Conservation (phyloP, 768 basidiomycete genomes). For the Bullera alba region DNA sequence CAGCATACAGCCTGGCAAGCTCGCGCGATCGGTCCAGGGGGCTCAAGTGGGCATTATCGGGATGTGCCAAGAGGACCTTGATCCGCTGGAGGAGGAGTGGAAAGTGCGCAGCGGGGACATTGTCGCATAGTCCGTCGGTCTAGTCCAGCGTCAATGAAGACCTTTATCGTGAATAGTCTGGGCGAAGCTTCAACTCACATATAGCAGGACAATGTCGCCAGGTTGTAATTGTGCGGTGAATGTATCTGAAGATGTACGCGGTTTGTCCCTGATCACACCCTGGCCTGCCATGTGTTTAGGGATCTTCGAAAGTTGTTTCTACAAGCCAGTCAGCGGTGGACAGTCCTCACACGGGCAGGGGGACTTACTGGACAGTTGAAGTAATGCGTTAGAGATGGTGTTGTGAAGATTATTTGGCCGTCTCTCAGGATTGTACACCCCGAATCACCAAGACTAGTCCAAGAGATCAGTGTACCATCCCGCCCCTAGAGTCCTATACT, state of each 20-base stretch:
- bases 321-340: not conserved
- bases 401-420: conserved; percentile 24
- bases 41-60: conserved; percentile 31
- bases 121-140: conserved; percentile 46
- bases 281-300: not conserved
- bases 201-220: conserved; percentile 42
- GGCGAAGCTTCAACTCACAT: conserved; percentile 22
- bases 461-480: conserved; percentile 1
- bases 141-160: conserved; percentile 3
- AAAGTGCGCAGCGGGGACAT: conserved; percentile 37
- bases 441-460: conserved; percentile 44
- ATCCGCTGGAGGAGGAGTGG: conserved; percentile 29
- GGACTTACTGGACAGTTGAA: conserved; percentile 44
- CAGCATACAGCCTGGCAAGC: conserved; percentile 35
- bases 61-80: conserved; percentile 20
- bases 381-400: conserved; percentile 39
- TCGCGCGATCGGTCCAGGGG: conserved; percentile 29
- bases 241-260: conserved; percentile 28
- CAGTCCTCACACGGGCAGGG: not conserved
- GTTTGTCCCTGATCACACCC: conserved; percentile 19
- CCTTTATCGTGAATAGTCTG: not conserved
- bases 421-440: conserved; percentile 41
- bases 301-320: conserved; percentile 22
- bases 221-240: conserved; percentile 28
- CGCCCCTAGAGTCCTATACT: conserved; percentile 5